Evolutionary conservation across 257 asterid genomes (phyloP), one percentile per base, ranked within the genome.

Genomic region (Scutellaria baicalensis): DNA sequence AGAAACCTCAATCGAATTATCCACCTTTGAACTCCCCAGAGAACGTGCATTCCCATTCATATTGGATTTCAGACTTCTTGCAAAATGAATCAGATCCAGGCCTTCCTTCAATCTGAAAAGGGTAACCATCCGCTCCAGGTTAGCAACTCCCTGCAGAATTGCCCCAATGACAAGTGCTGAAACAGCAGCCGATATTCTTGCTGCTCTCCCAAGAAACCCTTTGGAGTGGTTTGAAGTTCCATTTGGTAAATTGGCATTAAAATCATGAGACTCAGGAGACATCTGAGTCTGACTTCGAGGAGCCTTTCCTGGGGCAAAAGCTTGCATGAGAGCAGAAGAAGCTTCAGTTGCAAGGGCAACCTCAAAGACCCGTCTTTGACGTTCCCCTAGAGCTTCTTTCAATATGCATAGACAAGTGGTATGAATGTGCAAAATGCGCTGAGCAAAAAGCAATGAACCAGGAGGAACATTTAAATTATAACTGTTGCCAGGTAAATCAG

Each of bases 331-430:
- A 73, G 88, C 88, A 69, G 88, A 80, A 66, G 96, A 89, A 80
- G 96, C 86, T 84, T 94, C 99, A 16, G 85, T 79, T 44, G 99
- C 95, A 78, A 94, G 90, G 80, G 97, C 99, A 75, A 94, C 97
- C 76, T 94, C 98, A 78, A 91, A 94, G 56, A 91, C 99, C 66
- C 97, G 88, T 69, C 96, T 89, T 80, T 94, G 99, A 66, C 97
- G 99, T 81, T 94, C 98, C 54, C 98, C 99, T 50, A 94, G 95
- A 42, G 97, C 99, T 69, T 91, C 98, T 85, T 89, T 94, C 68
- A 94, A 85, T 73, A 94, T 80, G 72, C 92, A 82, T 31, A 94
- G 85, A 78, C 98, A 94, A 62, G 84, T 64, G 57, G 88, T 70
- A 81, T 89, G 99, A 75, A 94, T 74, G 50, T 89, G 93, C 81